These are phyloP conservation scores for Acacia acuminata DNA, from an alignment of 306 rosid genomes.

Conservation along the genomic window DNA sequence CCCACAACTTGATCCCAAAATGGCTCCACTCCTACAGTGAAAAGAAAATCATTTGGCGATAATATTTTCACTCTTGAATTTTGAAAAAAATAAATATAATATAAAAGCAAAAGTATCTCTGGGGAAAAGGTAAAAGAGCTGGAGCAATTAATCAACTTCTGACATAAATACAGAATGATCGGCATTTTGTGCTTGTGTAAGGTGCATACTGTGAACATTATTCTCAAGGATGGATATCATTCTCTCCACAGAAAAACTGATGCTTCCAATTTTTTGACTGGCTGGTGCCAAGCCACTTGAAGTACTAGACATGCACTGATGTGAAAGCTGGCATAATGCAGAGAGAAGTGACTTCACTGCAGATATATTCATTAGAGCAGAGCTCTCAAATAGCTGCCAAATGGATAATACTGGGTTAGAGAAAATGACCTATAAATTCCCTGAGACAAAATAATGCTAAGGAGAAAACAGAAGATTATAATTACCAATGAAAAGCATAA, in stretches of 20 bases:
- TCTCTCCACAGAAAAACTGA: conserved; percentile 91
- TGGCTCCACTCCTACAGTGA: conserved; percentile 80
- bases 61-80: conserved; percentile 14
- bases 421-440: conserved; percentile 16
- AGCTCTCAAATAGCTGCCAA: conserved; percentile 91
- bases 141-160: conserved; percentile 23
- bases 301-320: conserved; percentile 66
- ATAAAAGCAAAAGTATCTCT: conserved; percentile 13
- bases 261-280: conserved; percentile 85
- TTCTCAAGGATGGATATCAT: conserved; percentile 91
- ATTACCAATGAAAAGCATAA: conserved; percentile 7
- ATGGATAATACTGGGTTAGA: conserved; percentile 45
- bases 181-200: conserved; percentile 29
- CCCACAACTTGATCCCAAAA: conserved; percentile 91
- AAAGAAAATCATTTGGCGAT: conserved; percentile 20
- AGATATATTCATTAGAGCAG: conserved; percentile 86
- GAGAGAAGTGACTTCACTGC: conserved; percentile 92
- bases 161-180: conserved; percentile 19
- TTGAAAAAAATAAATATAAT: conserved; percentile 2
- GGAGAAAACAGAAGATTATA: conserved; percentile 6
- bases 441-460: conserved; percentile 8
- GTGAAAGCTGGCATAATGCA: conserved; percentile 89
- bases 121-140: conserved; percentile 5
- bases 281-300: conserved; percentile 70
- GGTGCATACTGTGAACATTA: conserved; percentile 87